Evolutionary conservation across 2,329 filamentous ascomycete species (phyloP).

Genomic region (Cladorrhinum sp.): DNA sequence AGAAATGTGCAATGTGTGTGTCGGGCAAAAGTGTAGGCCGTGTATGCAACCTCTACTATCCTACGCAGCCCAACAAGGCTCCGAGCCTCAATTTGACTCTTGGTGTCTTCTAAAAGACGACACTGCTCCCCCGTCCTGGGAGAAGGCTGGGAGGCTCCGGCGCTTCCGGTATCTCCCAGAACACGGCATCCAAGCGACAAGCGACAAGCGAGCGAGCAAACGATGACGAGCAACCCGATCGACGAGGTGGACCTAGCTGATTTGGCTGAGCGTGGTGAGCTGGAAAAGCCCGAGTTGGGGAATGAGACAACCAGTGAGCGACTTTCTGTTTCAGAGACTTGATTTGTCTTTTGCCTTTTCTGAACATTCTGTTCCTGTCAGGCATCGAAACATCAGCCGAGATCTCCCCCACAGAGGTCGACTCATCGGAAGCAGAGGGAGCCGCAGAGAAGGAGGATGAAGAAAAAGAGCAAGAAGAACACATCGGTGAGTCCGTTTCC

Average conservation of each 20-base stretch:
- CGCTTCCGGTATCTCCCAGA: not conserved
- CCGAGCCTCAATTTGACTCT: not conserved
- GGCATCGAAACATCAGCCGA: not conserved
- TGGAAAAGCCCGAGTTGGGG: not conserved
- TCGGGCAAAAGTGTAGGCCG: not conserved
- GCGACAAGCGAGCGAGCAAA: not conserved
- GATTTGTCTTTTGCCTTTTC: too few species aligned
- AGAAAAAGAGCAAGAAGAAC: not conserved
- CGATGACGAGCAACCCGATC: not conserved
- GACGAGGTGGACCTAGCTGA: not conserved
- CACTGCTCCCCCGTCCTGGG: not conserved
- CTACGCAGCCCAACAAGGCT: not conserved
- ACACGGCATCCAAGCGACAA: not conserved
- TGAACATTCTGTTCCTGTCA: too few species aligned
- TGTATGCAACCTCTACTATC: not conserved
- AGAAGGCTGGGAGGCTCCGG: not conserved
- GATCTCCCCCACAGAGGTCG: not conserved
- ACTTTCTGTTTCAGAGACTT: not conserved
- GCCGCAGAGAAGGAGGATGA: not conserved
- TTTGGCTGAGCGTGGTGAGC: not conserved
- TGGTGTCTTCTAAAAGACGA: not conserved
- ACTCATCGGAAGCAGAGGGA: not conserved
- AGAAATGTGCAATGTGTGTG: not conserved
- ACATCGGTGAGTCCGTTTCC: not conserved
- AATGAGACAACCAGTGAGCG: not conserved